Base-by-base conservation (phyloP, 352 stramenopile species). In the Elongisporangium undulatum region DNA sequence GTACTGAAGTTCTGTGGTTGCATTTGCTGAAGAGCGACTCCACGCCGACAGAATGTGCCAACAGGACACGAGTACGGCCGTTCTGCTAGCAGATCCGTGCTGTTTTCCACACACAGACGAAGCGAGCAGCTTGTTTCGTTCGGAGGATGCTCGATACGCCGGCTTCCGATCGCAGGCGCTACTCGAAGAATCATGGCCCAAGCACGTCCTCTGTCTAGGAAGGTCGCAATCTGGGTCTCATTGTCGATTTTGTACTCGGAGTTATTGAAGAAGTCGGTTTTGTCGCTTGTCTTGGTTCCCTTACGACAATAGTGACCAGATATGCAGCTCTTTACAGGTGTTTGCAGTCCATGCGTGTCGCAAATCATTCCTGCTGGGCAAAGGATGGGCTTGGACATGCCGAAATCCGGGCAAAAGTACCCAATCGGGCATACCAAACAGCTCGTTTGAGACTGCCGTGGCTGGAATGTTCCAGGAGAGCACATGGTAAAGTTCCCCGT, bases 401-500 rank as follows among this genome's bases (percentile, higher is more conserved):
- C 96, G 64, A 87, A 82, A 58, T 97, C 81, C 0, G 97, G 95
- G 54, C 97, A 99, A 41, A 92, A 95, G 66, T 90, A 99, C 0
- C 97, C 96, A 22, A 99, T 72, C 1, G 97, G 95, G 56, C 97
- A 99, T 3, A 55, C 61, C 13, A 99, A 66, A 60, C 97, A 99
- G 17, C 62, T 59, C 0, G 26, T 49, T 66, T 97, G 80, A 15
- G 77, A 84, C 41, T 84, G 69, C 9, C 86, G 82, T 5, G 97
- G 90, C 73, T 99, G 94, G 71, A 99, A 99, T 6, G 69, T 91
- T 4, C 96, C 95, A 1, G 95, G 92, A 2, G 82, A 39, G 59
- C 96, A 99, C 8, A 98, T 64, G 15, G 96, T 97, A 61, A 98
- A 98, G 65, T 99, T 99, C 2, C 82, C 69, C n/a, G 51, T 54